Evolutionary conservation across 768 basidiomycete genomes (phyloP).

Genomic region (Chlorophyllum brunneum): DNA sequence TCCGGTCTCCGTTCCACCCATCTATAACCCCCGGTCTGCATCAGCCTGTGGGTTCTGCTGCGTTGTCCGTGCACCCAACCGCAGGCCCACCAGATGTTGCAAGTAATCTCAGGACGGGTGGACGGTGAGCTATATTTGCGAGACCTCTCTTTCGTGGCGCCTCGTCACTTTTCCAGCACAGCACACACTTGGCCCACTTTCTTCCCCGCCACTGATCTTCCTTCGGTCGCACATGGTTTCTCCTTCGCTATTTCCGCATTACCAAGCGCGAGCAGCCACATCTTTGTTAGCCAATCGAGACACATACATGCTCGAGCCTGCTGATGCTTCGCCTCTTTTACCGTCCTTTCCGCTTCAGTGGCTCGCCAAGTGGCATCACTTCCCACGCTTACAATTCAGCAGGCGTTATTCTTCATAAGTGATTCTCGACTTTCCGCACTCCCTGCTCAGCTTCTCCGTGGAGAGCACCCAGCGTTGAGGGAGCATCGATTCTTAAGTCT

Average conservation of each 20-base stretch:
- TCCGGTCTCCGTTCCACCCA: constrained; percentile 18
- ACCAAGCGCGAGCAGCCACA: neutral
- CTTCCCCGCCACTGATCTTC: neutral
- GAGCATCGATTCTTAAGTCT: neutral
- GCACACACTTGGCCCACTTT: neutral
- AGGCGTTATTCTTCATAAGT: neutral
- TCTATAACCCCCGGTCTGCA: too few relatives aligned
- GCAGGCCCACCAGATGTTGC: too few relatives aligned
- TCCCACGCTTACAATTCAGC: neutral
- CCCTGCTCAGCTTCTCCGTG: neutral
- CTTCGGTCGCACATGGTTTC: neutral
- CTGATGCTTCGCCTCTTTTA: neutral
- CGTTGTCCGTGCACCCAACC: neutral
- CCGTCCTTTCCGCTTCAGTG: neutral
- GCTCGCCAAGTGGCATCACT: neutral
- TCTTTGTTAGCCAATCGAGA: neutral
- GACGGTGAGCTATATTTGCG: neutral
- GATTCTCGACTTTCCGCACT: neutral
- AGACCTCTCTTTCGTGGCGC: constrained; percentile 6
- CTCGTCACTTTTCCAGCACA: constrained; percentile 5
- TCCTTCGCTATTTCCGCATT: too few relatives aligned
- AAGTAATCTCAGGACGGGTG: too few relatives aligned
- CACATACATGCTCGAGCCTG: neutral
- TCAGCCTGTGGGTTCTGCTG: neutral
- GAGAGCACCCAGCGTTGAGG: neutral